phyloP scores from a whole-genome alignment of 192 early-diverging fungal genomes.

The Coemansia sp. region DNA sequence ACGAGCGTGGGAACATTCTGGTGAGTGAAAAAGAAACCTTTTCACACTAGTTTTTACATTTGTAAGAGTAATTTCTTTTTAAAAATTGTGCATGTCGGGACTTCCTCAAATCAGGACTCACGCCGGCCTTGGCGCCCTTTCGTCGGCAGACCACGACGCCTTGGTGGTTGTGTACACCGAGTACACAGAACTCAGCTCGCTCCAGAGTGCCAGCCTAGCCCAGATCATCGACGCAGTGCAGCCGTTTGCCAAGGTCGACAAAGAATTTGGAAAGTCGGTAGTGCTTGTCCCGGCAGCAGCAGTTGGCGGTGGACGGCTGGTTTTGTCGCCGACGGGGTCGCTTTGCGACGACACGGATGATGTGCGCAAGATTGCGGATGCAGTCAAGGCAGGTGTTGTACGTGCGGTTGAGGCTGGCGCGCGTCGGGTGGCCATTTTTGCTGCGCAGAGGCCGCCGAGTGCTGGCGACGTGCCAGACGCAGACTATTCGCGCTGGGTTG shows the following conservation, averaged over 20 bases:
- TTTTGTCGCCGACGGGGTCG: constrained; percentile 75
- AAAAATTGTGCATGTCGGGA: too few species aligned
- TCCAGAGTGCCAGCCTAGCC: background rate
- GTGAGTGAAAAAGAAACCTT: background rate
- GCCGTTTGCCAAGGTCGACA: constrained; percentile 31
- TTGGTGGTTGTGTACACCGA: constrained; percentile 34
- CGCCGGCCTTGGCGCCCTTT: constrained; percentile 12
- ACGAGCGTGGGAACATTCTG: background rate
- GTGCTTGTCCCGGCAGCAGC: constrained; percentile 19
- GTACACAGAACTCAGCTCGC: background rate
- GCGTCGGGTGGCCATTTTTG: constrained; percentile 57
- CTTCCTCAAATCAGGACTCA: constrained; percentile 28
- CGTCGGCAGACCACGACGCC: constrained; percentile 19
- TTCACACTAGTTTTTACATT: too few species aligned
- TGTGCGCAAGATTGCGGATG: constrained; percentile 70
- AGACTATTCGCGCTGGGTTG: constrained; percentile 68
- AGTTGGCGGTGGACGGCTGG: constrained; percentile 63
- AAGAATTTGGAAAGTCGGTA: constrained; percentile 36
- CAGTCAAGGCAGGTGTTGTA: constrained; percentile 64
- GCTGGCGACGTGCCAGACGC: constrained; percentile 28
- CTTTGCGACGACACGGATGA: constrained; percentile 76
- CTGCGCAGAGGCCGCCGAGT: constrained; percentile 55
- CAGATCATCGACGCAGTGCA: constrained; percentile 7
- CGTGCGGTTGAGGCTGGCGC: constrained; percentile 66
- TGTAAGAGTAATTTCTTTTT: too few species aligned